Evolutionary conservation across 2,329 filamentous ascomycete genomes (phyloP), one percentile per base, ranked within the genome.

Genomic region (Aspergillus fijiensis): DNA sequence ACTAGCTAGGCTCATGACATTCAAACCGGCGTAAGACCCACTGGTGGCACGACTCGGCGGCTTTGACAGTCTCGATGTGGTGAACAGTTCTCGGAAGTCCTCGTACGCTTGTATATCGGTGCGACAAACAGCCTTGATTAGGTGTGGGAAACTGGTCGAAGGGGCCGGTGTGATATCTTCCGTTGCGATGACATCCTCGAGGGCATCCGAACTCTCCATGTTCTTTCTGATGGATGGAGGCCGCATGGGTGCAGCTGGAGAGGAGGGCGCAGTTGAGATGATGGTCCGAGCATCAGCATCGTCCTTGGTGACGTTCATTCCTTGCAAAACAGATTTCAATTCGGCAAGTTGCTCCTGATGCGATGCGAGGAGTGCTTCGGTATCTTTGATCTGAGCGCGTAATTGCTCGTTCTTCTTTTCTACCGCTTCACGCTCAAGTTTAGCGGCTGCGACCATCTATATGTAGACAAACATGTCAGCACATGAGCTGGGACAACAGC

Each of bases 271-370:
- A 1, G 84, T 84, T 14, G 86, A 87, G 19, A 79, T 74, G 10
- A 91, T 90, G n/a, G 87, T 84, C 59, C 85, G 85, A 49, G 83
- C 87, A 53, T 88, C 84, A 65, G 85, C 83, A 66, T 96, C 90
- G 66, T 95, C 90, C 61, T 83, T 84, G 27, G 72, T 67, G 66
- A 91, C 87, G 12, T 85, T 82, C 87, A 97, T 91, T 68, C 89
- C 88, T 76, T 96, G 92, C 87, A 99, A 91, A 64, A 97, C 92
- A 21, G 85, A 82, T 77, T 99, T 99, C 64, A 99, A 85, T 75
- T 98, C 91, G 2, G 89, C 84, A 2, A 99, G 82, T 74, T 99
- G 95, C 74, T 98, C 93, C 72, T 96, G 93, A 69, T 98, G 92
- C 1, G 91, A 96, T 60, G 87, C 87, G 62, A 99, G 84, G 19